Evolutionary conservation across 2,329 filamentous ascomycete species (phyloP).

Genomic region (Botrytis elliptica): DNA sequence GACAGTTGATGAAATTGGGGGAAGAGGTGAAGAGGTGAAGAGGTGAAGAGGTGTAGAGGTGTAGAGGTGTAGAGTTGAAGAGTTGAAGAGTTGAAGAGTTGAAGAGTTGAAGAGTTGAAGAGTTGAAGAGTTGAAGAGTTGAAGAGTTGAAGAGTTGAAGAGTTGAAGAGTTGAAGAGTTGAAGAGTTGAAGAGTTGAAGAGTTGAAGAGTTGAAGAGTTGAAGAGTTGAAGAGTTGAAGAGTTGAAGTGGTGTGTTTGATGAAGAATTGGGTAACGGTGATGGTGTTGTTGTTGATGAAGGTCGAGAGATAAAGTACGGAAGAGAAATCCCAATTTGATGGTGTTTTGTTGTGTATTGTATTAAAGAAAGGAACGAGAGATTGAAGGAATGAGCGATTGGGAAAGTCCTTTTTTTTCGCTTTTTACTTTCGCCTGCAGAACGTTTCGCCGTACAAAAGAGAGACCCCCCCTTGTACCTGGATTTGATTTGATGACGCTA

Average conservation of each 20-base stretch:
- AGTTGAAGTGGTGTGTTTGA: neutral
- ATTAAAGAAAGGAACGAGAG: conserved; percentile 13
- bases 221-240: neutral
- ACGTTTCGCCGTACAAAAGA: neutral
- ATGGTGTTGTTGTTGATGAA: neutral
- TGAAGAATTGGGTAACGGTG: neutral
- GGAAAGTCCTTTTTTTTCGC: neutral
- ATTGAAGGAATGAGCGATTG: neutral
- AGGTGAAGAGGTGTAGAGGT: neutral
- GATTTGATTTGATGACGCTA: neutral
- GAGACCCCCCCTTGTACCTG: neutral
- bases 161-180: too few relatives aligned
- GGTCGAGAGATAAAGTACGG: neutral
- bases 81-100: neutral
- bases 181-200: neutral
- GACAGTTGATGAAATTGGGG: conserved; percentile 23
- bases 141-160: neutral
- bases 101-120: neutral
- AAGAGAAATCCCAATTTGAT: neutral
- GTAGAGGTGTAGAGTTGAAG: neutral
- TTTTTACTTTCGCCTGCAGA: neutral
- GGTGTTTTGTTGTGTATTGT: conserved; percentile 1
- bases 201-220: neutral
- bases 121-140: neutral
- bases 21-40: neutral